A percentile compares a stretch with the other conserved stretches of the same genome.
Evolutionary conservation across 345 rosid species (phyloP).

Genomic region (Brassica nigra): DNA sequence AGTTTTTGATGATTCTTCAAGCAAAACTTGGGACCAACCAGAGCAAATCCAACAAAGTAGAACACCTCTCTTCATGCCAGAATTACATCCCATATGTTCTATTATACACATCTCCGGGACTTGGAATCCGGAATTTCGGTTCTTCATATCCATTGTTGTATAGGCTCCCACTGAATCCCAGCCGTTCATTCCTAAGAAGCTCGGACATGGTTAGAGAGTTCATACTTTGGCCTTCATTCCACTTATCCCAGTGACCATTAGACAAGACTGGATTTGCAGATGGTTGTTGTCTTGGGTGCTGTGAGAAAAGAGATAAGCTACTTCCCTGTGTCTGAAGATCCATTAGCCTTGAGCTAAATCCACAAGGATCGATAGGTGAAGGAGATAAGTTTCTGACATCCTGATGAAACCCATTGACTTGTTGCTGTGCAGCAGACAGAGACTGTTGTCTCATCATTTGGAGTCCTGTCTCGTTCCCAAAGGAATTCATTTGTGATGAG

Average conservation of each 20-base stretch:
- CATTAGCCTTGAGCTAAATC: slow-evolving; percentile 62
- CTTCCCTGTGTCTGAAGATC: slow-evolving; percentile 58
- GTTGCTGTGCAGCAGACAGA: slow-evolving; percentile 41
- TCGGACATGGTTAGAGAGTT: slow-evolving; percentile 61
- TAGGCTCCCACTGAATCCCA: slow-evolving; percentile 56
- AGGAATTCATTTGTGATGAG: slow-evolving; percentile 51
- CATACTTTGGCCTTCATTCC: slow-evolving; percentile 66
- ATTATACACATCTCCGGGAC: slow-evolving; percentile 65
- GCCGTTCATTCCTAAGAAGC: slow-evolving; percentile 70
- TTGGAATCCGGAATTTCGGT: slow-evolving; percentile 68
- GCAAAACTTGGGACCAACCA: slow-evolving; percentile 20
- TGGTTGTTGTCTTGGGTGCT: slow-evolving; percentile 56
- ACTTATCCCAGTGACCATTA: slow-evolving; percentile 81
- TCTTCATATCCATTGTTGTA: slow-evolving; percentile 69
- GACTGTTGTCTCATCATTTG: slow-evolving; percentile 77
- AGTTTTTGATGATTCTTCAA: slow-evolving; percentile 12
- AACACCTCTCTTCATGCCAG: slow-evolving; percentile 17
- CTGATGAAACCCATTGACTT: slow-evolving; percentile 47
- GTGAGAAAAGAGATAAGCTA: slow-evolving; percentile 54
- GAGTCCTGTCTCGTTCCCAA: slow-evolving; percentile 66
- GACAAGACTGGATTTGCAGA: slow-evolving; percentile 58
- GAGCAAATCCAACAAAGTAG: slow-evolving; percentile 31
- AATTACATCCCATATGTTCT: slow-evolving; percentile 83
- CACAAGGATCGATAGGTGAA: slow-evolving; percentile 57
- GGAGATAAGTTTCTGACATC: slow-evolving; percentile 59